Evolutionary conservation across 305 asterid species (phyloP), one percentile per base, ranked within the genome.

Genomic region (Solanum chacoense): DNA sequence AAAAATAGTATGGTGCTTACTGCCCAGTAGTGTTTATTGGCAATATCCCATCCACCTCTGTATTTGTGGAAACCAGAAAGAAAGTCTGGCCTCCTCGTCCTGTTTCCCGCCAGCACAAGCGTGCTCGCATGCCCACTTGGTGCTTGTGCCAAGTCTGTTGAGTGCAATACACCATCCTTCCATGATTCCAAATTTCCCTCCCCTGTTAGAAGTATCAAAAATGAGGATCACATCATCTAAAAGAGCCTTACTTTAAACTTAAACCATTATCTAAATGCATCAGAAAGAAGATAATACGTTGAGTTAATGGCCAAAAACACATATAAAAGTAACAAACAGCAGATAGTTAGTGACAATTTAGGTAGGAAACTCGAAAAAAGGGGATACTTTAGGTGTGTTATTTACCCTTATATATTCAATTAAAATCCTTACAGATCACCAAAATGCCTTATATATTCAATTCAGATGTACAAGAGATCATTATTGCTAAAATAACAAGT

Each of bases 31-130:
- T 97, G 99, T 90, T 95, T 94, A 92, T 97, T 93, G 92, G 96
- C 93, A 92, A 97, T 95, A 89, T 97, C 96, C 99, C 99, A 97
- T 95, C 99, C 99, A 90, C 98, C 99, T 93, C 94, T 94, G 92
- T 97, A 97, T 91, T 93, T 94, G 59, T 89, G 95, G 91, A 97
- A 96, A 80, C 90, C 90, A 18, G 96, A 90, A 81, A 96, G 95
- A 87, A 97, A 93, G 84, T 97, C 99, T 0, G 98, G 98, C 92
- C 99, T 93, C 80, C 88, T 92, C 32, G 99, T 96, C 93, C 99
- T 91, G 91, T 95, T 93, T 90, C 90, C 93, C 1, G 98, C 99
- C 92, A 97, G 93, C 79, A 96, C 92, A 42, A 97, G 99, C 7
- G 93, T 94, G 93, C 92, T 91, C 31, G 31, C n/a, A 42, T 36